Base-by-base conservation (phyloP, 2,329 filamentous ascomycete genomes). In the Phaeophleospora eucalypticola region DNA sequence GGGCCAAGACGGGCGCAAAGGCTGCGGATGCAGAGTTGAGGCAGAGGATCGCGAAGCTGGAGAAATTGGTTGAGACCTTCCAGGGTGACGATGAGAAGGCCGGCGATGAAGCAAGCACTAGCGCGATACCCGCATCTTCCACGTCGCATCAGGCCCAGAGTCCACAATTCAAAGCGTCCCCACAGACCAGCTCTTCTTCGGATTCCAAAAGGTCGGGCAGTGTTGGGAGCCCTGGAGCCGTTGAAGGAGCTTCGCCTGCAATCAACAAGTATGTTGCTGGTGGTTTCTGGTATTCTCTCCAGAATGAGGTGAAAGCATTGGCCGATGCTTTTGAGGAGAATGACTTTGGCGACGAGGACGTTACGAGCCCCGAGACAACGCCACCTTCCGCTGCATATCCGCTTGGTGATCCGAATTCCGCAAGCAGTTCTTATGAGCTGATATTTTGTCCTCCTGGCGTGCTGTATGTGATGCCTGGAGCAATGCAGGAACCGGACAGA, bases 391-490 rank as follows among this genome's bases (percentile, higher is more conserved):
- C 36, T 33, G 38, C 38, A 8, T 41, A 45, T 41, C 43, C 48
- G 6, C 37, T 48, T 4, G 53, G 54, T 14, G 32, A 16, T 3
- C 15, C 49, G 7, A 46, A 39, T 18, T 29, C 12, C 6, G 17
- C 51, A 7, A 45, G 43, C 14, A 51, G 21, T 16, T 45, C 57
- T 19, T 62, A 58, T 38, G 61, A 64, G 43, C 49, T 64, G 7
- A 53, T 65, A n/a, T 54, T 65, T 29, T 62, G 59, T 36, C 59
- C 60, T 4, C 59, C 60, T 16, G 60, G 57, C 29, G 44, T 52
- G 1, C 49, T 63, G n/a, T 65, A 61, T 41, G 49, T 65, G 15
- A 60, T 65, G 58, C 61, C 59, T 17, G 61, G 60, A n/a, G 61
- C 59, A 4, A 24, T 58, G 24, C 41, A 48, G 21, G 59, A 65